phyloP scores from a whole-genome alignment of 2,329 filamentous ascomycete species.

The Ilyonectria sp. region DNA sequence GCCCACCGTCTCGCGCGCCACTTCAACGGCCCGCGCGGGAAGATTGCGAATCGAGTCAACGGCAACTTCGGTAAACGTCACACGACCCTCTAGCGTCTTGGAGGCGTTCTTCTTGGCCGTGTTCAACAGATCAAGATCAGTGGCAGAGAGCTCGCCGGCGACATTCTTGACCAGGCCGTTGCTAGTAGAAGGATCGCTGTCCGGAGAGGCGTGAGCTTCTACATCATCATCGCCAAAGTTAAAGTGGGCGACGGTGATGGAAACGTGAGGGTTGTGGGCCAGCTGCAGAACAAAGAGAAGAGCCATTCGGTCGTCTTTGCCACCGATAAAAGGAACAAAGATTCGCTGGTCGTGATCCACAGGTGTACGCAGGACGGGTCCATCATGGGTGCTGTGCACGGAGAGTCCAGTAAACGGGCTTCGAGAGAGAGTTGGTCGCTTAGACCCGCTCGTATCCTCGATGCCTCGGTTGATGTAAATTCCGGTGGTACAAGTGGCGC shows the following conservation, averaged over 20 bases:
- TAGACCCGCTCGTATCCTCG: conserved; percentile 48
- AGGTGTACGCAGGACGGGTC: conserved; percentile 65
- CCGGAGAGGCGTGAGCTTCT: conserved; percentile 11
- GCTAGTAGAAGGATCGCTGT: conserved; percentile 29
- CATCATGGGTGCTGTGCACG: conserved; percentile 62
- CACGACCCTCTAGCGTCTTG: conserved; percentile 35
- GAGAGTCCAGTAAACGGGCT: conserved; percentile 41
- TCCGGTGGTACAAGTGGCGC: conserved; percentile 82
- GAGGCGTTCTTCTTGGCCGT: conserved; percentile 41
- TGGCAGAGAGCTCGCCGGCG: conserved; percentile 33
- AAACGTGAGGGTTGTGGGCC: conserved; percentile 83
- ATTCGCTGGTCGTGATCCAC: conserved; percentile 84
- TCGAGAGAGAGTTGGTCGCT: conserved; percentile 65
- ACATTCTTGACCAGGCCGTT: conserved; percentile 29
- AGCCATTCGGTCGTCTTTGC: conserved; percentile 84
- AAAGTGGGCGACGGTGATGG: conserved; percentile 78
- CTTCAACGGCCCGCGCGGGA: conserved; percentile 44
- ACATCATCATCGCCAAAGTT: conserved; percentile 40
- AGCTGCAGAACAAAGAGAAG: conserved; percentile 88
- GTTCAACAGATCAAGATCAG: conserved; percentile 49
- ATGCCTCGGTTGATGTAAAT: conserved; percentile 62
- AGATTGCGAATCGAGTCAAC: conserved; percentile 45
- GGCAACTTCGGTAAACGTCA: conserved; percentile 41
- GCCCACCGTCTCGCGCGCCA: conserved; percentile 42
- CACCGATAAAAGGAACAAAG: conserved; percentile 90